Conservation (phyloP, 805 yeast species). For the Sugiyamaella mastotermitis region DNA sequence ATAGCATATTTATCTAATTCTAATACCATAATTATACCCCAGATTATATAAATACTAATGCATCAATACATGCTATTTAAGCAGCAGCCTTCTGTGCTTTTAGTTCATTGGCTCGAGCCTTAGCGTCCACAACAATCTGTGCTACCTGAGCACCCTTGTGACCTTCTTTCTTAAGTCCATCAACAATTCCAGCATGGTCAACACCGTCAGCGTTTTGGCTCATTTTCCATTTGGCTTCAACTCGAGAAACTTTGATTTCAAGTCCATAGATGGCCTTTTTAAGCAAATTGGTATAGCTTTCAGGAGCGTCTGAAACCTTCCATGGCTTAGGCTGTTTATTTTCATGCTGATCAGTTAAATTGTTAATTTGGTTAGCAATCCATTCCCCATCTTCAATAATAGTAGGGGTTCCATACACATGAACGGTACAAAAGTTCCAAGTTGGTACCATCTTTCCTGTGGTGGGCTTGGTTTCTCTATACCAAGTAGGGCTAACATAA, state of each 20-base stretch:
- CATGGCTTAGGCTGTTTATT: slow-evolving; percentile 36
- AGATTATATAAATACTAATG: too few species aligned
- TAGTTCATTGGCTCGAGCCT: background rate
- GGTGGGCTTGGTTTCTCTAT: slow-evolving; percentile 44
- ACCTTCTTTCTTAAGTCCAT: slow-evolving; percentile 29
- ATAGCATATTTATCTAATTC: too few species aligned
- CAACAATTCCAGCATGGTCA: slow-evolving; percentile 48
- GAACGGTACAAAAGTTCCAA: slow-evolving; percentile 59
- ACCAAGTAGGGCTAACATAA: slow-evolving; percentile 56
- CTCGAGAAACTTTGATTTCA: slow-evolving; percentile 41
- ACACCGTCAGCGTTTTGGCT: slow-evolving; percentile 41
- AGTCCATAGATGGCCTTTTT: slow-evolving; percentile 51
- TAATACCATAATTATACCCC: too few species aligned
- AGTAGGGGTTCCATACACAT: slow-evolving; percentile 46
- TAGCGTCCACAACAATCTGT: slow-evolving; percentile 4
- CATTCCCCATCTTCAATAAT: slow-evolving; percentile 41
- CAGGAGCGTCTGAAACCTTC: slow-evolving; percentile 56
- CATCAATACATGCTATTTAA: too few species aligned
- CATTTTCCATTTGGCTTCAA: slow-evolving; percentile 52
- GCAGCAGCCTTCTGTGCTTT: too few species aligned
- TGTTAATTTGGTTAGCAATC: slow-evolving; percentile 39
- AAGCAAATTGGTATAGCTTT: slow-evolving; percentile 36
- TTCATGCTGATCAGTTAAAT: slow-evolving; percentile 45
- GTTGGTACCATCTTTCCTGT: slow-evolving; percentile 65
- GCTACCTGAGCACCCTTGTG: slow-evolving; percentile 12